Base-by-base conservation (phyloP, 192 early-diverging fungal species). In the Linnemannia zychae region DNA sequence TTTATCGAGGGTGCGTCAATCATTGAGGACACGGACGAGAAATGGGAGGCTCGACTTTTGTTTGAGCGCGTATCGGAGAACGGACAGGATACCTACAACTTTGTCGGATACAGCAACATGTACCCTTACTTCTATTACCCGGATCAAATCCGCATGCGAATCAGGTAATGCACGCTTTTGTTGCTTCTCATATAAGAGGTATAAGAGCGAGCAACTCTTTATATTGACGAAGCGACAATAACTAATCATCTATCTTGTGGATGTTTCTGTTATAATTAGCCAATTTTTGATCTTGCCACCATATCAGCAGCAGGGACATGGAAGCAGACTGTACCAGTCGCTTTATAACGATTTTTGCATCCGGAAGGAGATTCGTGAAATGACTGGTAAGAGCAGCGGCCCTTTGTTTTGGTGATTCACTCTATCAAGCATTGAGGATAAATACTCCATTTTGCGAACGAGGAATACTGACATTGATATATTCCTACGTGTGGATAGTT, bases 251-350 rank as follows among this genome's bases (percentile, higher is more conserved):
- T 44, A 6, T 44, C 9, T 44, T 44, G 40, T 3, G 4, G 9
- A 44, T 9, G 40, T 9, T 3, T 9, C 40, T 28, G 17, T 57
- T n/a, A 24, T 57, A 57, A 24, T 22, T 71, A 96, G 97, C 84
- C 98, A 99, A 91, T 97, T 98, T 78, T 76, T 99, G 13, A 92
- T 99, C n/a, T 82, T 99, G 75, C 98, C 98, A 36, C 95, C 97
- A 50, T 98, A 91, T 86, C 97, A 97, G 79, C 88, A 90, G 67
- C 87, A 92, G 71, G 96, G 96, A 34, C 96, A 97, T 86, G 98
- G 97, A 72, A 90, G 93, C 63, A 87, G 78, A 67, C 84, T 97
- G 11, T 97, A 97, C 79, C 75, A 84, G 24, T 86, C 88, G 11
- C 78, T 96, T 11, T 94, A 95, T 83, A 48, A 88, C 17, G 50